Evolutionary conservation across 1,284 basidiomycete genomes (phyloP), one percentile per base, ranked within the genome.

Genomic region (Sutorius eximius): DNA sequence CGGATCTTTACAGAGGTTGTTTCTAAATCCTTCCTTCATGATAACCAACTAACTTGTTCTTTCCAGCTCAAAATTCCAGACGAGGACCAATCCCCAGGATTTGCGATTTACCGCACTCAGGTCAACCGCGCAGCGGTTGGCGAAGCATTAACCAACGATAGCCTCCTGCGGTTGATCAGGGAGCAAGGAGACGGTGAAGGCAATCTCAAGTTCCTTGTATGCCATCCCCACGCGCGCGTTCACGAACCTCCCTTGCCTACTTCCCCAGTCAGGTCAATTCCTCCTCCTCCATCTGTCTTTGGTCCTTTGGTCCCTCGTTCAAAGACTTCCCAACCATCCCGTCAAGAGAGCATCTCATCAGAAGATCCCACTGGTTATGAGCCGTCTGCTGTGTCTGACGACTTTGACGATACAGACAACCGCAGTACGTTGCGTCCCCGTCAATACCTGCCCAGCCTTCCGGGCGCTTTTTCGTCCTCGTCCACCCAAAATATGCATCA

Each of bases 71-170:
- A 87, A 64, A 91, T 96, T 51, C 80, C 81, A 30, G 93, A 95
- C 59, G 91, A 93, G 61, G 91, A 93, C 59, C 86, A 89, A 65
- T 69, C 79, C 5, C 53, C 68, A 11, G 82, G 80, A 29, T 86
- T 87, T 66, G 83, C 87, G n/a, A 87, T 96, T 52, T 93, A 90
- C 75, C 85, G 84, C 46, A 95, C 93, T 0, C 88, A 93, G 70
- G 86, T 95, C 61, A 91, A 89, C 51, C 80, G 82, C 29, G 85
- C 79, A 61, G 87, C 89, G 16, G 80, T 88, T 47, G 84, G 89
- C 5, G 83, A 84, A 15, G 82, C 91, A 5, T 72, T 95, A 29
- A 73, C 79, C 4, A 83, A 89, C 59, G 85, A 90, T 22, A 75
- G 76, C 54, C 74, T 96, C 5, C 81, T 89, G 61, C 79, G 82